phyloP scores from a whole-genome alignment of 225 moss, liverwort and hornwort genomes.

The Pseudisothecium myosuroides region DNA sequence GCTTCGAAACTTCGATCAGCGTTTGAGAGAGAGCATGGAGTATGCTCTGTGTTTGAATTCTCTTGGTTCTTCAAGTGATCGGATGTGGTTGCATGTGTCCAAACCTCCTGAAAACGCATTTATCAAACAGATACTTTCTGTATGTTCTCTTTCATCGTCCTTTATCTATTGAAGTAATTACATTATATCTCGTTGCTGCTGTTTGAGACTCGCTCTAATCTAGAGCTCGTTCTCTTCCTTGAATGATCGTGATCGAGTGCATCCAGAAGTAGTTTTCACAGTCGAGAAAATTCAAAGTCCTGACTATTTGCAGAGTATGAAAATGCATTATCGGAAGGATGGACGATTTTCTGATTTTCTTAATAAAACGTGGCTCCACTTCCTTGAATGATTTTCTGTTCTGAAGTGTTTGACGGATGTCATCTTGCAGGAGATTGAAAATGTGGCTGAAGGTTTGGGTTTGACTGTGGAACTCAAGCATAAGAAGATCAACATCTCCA shows the following conservation, averaged over 20 bases:
- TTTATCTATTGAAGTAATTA: neutral
- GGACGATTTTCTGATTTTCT: neutral
- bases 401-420: neutral
- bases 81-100: constrained; percentile 80
- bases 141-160: constrained; percentile 10
- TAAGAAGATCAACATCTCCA: constrained; percentile 97
- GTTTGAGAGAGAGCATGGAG: constrained; percentile 90
- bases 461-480: constrained; percentile 67
- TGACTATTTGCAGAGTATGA: neutral
- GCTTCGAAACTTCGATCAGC: constrained; percentile 89
- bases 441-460: constrained; percentile 47
- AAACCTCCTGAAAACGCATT: constrained; percentile 84
- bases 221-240: neutral
- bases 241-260: neutral
- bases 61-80: constrained; percentile 57
- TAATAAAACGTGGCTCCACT: neutral
- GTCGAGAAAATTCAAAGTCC: neutral
- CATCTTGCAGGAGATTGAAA: constrained; percentile 50
- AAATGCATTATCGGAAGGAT: neutral
- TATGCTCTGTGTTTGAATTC: constrained; percentile 87
- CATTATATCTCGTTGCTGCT: neutral
- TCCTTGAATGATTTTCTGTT: neutral
- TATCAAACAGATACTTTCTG: constrained; percentile 74
- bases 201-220: neutral
- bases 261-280: neutral